Evolutionary conservation across 169 alveolate species (phyloP), one percentile per base, ranked within the genome.

Genomic region (Condylostoma magnum): DNA sequence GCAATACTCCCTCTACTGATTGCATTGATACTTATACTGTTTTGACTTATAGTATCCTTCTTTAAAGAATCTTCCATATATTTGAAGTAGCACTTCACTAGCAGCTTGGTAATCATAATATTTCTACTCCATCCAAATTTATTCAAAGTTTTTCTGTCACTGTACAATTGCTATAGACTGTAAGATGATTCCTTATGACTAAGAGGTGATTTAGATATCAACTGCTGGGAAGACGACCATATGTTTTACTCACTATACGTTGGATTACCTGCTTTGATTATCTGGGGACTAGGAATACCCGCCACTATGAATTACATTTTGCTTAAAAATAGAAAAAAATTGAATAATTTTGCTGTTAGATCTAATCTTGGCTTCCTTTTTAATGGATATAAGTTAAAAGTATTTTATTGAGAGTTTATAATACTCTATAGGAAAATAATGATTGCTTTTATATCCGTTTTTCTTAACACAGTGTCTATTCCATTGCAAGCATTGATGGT

Each of bases 241-340:
- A 33, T 43, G 15, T 15, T 12, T 51, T 80, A 76, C 80, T 47
- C 69, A 6, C 30, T 84, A 0, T 20, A 31, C 0, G 52, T 84
- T 0, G 76, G 80, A 0, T 22, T 80, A 6, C 89, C 89, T 4
- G 44, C 53, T 53, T 27, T 80, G 1, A 44, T 79, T 6, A 20
- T 84, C 0, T 80, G 87, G 82, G 85, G 73, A 22, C 20, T 80
- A 43, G 86, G 86, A 4, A 30, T 67, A 20, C 91, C 91, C 10
- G 41, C 69, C 1, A 2, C 68, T 20, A 69, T 68, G 3, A 47
- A 63, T 12, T 2, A 69, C 1, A 15, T 65, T 6, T 12, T 84
- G 27, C 44, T 31, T 10, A 33, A 20, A 15, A 50, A 76, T 18
- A 56, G 80, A 60, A 22, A 31, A 0, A 10, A 44, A 0, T 31